Base-by-base conservation (phyloP, 1,284 basidiomycete species). In the Ustilago crameri region DNA sequence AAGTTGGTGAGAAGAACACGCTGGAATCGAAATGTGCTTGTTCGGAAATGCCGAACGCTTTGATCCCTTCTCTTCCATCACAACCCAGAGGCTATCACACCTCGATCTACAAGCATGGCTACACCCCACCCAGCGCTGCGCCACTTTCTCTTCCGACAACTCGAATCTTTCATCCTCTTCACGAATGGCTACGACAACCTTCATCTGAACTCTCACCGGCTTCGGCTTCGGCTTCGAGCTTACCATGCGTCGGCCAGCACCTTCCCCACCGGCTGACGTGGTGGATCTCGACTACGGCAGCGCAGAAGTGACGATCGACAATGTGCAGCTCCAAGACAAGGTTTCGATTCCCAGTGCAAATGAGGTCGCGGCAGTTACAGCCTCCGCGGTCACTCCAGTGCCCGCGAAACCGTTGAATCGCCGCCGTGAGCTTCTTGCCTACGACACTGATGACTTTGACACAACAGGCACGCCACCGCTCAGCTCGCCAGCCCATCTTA, bases 211-310 rank as follows among this genome's bases (percentile, higher is more conserved):
- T 26, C 20, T 32, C 26, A 17, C 34, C 24, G 38, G 35, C 41
- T 34, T n/a, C 9, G 23, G 49, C 63, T 48, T n/a, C 40, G 26
- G 18, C 9, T n/a, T 35, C 45, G 7, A 30, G 7, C n/a, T n/a
- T n/a, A 32, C 32, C 5, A 67, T 67, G 64, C 64, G 57, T 56
- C 64, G 64, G 42, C 53, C 44, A 32, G 57, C 50, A 38, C 57
- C 64, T 27, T 53, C 53, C 34, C 46, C 53, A 7, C 20, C 51
- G 9, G 14, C 23, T 5, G 66, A 69, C 12, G 61, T 56, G 45
- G 40, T 64, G 12, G 67, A 70, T 17, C 53, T 70, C 17, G 67
- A 70, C 50, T 70, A 70, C 30, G 67, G 67, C 42, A 59, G 51
- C 9, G 61, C 67, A 20, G 61, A 70, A 8, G 22, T 22, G 24